Conservation (phyloP, 2,329 filamentous ascomycete species). For the Mycocentrospora acerina region DNA sequence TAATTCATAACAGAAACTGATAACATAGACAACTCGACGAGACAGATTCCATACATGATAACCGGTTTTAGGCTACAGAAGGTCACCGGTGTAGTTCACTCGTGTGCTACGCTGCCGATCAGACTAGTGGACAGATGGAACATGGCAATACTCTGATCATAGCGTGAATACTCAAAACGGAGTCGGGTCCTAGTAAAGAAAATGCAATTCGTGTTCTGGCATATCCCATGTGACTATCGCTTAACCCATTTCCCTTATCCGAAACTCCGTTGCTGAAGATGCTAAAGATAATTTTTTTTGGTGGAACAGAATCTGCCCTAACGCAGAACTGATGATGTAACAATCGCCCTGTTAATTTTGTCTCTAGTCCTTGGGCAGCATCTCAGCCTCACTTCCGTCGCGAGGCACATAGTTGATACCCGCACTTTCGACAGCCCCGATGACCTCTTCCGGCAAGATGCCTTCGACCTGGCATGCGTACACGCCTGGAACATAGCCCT, state of each 20-base stretch:
- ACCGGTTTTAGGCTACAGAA: too few relatives aligned
- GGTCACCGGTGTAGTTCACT: too few relatives aligned
- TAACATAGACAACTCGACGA: too few relatives aligned
- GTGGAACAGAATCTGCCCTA: not conserved
- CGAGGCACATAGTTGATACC: constrained; percentile 62
- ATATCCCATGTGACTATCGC: constrained; percentile 3
- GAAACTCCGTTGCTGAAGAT: constrained; percentile 31
- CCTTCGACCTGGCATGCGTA: constrained; percentile 96
- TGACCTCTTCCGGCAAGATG: constrained; percentile 61
- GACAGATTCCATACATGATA: too few relatives aligned
- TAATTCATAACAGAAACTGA: too few relatives aligned
- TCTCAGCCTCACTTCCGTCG: constrained; percentile 42
- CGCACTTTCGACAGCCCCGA: constrained; percentile 58
- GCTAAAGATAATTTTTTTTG: constrained; percentile 3
- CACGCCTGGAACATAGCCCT: constrained; percentile 82
- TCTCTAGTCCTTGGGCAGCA: constrained; percentile 34
- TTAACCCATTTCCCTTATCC: constrained; percentile 11
- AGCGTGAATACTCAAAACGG: too few relatives aligned
- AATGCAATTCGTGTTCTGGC: not conserved
- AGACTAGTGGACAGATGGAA: too few relatives aligned
- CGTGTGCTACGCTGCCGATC: too few relatives aligned
- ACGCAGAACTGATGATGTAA: not conserved
- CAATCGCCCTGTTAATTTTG: not conserved
- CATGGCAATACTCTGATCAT: too few relatives aligned
- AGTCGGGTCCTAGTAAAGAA: not conserved